Evolutionary conservation across 1,139 yeast genomes (phyloP).

Genomic region (Geotrichum australiense): DNA sequence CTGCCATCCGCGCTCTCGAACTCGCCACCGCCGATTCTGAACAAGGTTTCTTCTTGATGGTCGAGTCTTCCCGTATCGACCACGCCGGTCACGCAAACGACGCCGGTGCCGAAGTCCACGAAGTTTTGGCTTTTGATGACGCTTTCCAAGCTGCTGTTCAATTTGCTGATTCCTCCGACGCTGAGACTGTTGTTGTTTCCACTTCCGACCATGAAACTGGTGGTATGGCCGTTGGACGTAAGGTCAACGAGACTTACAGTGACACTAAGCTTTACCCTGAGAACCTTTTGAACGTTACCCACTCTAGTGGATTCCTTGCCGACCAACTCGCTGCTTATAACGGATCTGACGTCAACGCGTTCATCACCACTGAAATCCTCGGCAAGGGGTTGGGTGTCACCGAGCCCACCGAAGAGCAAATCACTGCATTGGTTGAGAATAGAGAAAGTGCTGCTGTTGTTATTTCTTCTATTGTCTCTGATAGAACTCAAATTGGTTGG

Average conservation of each 20-base stretch:
- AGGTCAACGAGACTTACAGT: constrained; percentile 45
- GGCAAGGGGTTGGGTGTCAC: constrained; percentile 53
- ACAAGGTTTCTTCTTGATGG: constrained; percentile 69
- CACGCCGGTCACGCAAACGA: constrained; percentile 90
- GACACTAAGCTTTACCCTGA: constrained; percentile 76
- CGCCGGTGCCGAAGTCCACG: constrained; percentile 80
- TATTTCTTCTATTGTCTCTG: constrained; percentile 54
- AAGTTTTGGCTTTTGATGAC: constrained; percentile 67
- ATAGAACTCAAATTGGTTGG: constrained; percentile 77
- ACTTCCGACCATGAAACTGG: constrained; percentile 94
- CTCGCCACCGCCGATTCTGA: constrained; percentile 61
- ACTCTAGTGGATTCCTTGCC: constrained; percentile 64
- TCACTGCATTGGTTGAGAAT: constrained; percentile 31
- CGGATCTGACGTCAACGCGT: constrained; percentile 36
- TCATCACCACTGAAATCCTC: constrained; percentile 46
- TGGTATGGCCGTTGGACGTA: constrained; percentile 73
- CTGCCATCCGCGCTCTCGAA: constrained; percentile 60
- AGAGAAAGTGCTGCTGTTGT: constrained; percentile 36
- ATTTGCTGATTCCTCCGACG: constrained; percentile 55
- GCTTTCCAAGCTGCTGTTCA: constrained; percentile 65
- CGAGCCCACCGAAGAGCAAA: constrained; percentile 47
- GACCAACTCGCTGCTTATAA: constrained; percentile 34
- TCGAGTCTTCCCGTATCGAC: constrained; percentile 86
- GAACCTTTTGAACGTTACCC: constrained; percentile 56
- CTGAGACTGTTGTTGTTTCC: constrained; percentile 65